Conservation (phyloP, 169 alveolate species). For the Plasmodium knowlesi region DNA sequence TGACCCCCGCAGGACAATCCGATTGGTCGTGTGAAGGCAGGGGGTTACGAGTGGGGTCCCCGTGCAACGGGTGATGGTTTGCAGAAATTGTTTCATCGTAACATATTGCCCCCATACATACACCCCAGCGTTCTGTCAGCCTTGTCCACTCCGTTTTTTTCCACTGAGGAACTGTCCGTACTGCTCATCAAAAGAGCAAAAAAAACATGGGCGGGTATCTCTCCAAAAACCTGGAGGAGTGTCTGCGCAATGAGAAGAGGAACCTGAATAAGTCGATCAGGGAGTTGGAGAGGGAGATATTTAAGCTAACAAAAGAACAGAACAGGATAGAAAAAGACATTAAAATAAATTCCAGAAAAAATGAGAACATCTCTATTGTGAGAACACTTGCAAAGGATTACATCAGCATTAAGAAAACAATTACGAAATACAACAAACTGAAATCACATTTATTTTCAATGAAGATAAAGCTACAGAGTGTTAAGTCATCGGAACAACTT, state of each 20-base stretch:
- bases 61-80: background rate
- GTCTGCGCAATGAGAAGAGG: constrained; percentile 51
- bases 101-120: background rate
- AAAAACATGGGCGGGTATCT: constrained; percentile 36
- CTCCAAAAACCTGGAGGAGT: constrained; percentile 40
- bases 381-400: constrained; percentile 45
- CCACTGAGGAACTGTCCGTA: background rate
- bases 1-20: background rate
- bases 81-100: background rate
- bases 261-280: constrained; percentile 42
- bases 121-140: background rate
- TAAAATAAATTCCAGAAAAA: constrained; percentile 18
- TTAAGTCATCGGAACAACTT: constrained; percentile 64
- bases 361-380: background rate
- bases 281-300: constrained; percentile 53
- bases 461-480: constrained; percentile 64
- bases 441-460: constrained; percentile 61
- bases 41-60: background rate
- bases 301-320: constrained; percentile 34
- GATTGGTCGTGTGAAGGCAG: background rate
- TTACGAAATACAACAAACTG: constrained; percentile 32
- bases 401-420: constrained; percentile 25
- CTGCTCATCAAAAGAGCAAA: background rate
- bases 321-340: constrained; percentile 44
- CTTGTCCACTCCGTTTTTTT: background rate